A percentile compares a stretch with the other conserved stretches of the same genome.
Evolutionary conservation across 352 stramenopile genomes (phyloP).

Genomic region (Thalassiosira livingstoniorum): DNA sequence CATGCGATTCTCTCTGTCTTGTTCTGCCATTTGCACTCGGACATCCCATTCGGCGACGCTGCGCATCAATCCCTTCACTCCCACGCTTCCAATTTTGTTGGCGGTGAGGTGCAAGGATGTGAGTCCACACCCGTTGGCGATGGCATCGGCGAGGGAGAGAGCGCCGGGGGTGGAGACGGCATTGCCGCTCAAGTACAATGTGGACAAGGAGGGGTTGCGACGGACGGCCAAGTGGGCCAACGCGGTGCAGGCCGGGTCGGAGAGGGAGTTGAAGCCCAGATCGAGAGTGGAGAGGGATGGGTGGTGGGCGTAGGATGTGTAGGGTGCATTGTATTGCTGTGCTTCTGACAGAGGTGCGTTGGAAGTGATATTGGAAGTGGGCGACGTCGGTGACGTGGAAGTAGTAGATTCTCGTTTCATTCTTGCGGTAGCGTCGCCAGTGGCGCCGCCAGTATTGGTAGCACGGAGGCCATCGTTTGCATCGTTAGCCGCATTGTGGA

Average conservation of each 20-base stretch:
- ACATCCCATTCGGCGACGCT: slow-evolving; percentile 74
- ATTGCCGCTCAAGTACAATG: slow-evolving; percentile 81
- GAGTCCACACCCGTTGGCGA: slow-evolving; percentile 71
- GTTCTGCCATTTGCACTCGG: slow-evolving; percentile 51
- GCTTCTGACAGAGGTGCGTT: too few relatives aligned
- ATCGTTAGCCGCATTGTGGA: too few relatives aligned
- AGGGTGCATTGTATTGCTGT: not conserved
- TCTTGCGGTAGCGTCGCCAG: too few relatives aligned
- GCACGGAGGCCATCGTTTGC: too few relatives aligned
- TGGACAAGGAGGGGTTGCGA: slow-evolving; percentile 69
- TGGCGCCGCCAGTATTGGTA: too few relatives aligned
- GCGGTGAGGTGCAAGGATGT: slow-evolving; percentile 74
- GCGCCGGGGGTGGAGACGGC: slow-evolving; percentile 68
- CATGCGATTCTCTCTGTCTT: slow-evolving; percentile 61
- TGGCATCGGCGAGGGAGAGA: slow-evolving; percentile 67
- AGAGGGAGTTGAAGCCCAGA: slow-evolving; percentile 82
- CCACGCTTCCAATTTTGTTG: slow-evolving; percentile 69
- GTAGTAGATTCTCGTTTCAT: not conserved
- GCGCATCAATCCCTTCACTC: slow-evolving; percentile 71
- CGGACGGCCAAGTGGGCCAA: slow-evolving; percentile 67
- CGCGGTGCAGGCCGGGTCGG: slow-evolving; percentile 75
- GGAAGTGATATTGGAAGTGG: not conserved
- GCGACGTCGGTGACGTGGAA: not conserved
- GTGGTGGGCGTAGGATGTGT: slow-evolving; percentile 54
- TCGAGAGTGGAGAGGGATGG: slow-evolving; percentile 73